These are phyloP conservation scores for Aspergillus sp. DNA, from an alignment of 2,329 filamentous ascomycete genomes.

Conservation along the genomic window DNA sequence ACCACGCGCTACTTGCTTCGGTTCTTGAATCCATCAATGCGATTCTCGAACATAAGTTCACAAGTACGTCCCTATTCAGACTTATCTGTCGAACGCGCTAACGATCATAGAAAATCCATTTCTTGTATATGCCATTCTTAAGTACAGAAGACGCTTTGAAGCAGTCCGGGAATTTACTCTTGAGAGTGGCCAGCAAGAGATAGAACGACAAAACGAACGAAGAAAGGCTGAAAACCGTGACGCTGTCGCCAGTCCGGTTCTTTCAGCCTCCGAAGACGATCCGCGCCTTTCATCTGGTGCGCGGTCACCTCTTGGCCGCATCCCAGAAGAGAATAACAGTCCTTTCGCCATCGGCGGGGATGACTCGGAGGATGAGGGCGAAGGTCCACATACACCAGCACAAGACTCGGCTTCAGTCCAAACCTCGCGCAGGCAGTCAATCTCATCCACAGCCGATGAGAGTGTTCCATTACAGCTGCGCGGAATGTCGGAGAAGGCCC, in stretches of 20 bases:
- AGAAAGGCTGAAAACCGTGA: constrained; percentile 61
- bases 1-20: constrained; percentile 77
- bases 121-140: constrained; percentile 75
- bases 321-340: constrained; percentile 73
- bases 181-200: constrained; percentile 87
- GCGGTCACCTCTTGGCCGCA: constrained; percentile 62
- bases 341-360: constrained; percentile 87
- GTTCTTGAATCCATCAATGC: constrained; percentile 86
- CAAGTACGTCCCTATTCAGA: constrained; percentile 54
- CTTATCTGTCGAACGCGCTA: constrained; percentile 17
- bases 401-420: constrained; percentile 57
- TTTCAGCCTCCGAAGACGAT: constrained; percentile 44
- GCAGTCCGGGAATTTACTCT: constrained; percentile 83
- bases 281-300: constrained; percentile 49
- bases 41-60: constrained; percentile 85
- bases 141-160: constrained; percentile 80
- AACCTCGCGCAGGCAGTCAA: constrained; percentile 65
- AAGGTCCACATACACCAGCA: constrained; percentile 61
- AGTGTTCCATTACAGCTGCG: constrained; percentile 78
- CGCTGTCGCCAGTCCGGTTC: constrained; percentile 32
- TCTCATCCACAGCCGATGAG: constrained; percentile 69
- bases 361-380: constrained; percentile 63
- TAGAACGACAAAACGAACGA: constrained; percentile 73
- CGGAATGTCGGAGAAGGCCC: constrained; percentile 95
- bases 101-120: constrained; percentile 68